These are phyloP conservation scores for Boletus rubescentipes DNA, from an alignment of 768 basidiomycete genomes.

Conservation along the genomic window DNA sequence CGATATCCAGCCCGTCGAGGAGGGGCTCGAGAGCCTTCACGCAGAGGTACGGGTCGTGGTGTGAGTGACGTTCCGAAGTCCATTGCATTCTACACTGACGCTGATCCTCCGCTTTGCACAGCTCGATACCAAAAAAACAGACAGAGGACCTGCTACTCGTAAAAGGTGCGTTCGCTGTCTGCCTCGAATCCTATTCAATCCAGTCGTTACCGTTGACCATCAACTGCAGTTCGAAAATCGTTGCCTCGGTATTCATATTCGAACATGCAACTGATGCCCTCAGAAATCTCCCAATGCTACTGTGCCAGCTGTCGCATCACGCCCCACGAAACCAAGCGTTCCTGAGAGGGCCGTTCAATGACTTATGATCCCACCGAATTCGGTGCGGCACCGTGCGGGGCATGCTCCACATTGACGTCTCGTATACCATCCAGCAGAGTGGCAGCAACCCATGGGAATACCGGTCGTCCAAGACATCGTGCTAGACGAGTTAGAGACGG, in stretches of 20 bases:
- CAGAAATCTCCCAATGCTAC: slow-evolving; percentile 86
- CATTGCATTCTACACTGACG: not conserved
- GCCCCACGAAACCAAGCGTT: slow-evolving; percentile 29
- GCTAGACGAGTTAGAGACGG: too few relatives aligned
- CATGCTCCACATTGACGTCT: too few relatives aligned
- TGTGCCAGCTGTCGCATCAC: slow-evolving; percentile 77
- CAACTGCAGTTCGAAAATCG: slow-evolving; percentile 52
- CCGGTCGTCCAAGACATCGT: too few relatives aligned
- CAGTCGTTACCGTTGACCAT: not conserved
- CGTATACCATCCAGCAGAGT: too few relatives aligned
- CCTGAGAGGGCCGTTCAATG: too few relatives aligned
- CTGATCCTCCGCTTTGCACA: slow-evolving; percentile 24
- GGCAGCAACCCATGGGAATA: too few relatives aligned
- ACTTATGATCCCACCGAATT: too few relatives aligned
- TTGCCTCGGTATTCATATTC: slow-evolving; percentile 50
- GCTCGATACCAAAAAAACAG: slow-evolving; percentile 63
- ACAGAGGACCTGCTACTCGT: slow-evolving; percentile 75
- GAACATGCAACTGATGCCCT: slow-evolving; percentile 53
- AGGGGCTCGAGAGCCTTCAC: slow-evolving; percentile 69
- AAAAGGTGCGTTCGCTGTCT: slow-evolving; percentile 40
- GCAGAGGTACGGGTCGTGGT: slow-evolving; percentile 81
- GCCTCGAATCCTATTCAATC: too few relatives aligned
- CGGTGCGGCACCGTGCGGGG: too few relatives aligned
- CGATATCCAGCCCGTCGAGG: slow-evolving; percentile 77
- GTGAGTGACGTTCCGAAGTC: slow-evolving; percentile 39